A percentile compares a stretch with the other conserved stretches of the same genome.
phyloP scores from a whole-genome alignment of 305 asterid species.

The Solanum hybrid region DNA sequence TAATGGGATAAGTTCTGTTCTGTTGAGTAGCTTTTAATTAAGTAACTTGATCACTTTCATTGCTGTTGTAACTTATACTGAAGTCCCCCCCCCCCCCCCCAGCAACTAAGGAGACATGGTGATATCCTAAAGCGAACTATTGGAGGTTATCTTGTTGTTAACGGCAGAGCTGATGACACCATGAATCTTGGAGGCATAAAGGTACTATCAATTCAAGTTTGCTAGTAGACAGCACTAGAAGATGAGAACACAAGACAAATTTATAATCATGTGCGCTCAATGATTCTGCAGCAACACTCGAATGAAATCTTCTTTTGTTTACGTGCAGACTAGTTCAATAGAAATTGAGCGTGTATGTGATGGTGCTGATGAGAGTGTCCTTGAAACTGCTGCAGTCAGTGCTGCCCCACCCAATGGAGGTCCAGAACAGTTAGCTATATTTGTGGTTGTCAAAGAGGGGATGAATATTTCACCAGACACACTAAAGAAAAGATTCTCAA shows the following conservation, averaged over 20 bases:
- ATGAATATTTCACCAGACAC: conserved; percentile 25
- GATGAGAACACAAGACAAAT: too few species aligned
- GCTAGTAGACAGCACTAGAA: not conserved
- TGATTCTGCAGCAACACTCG: too few species aligned
- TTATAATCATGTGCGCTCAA: too few species aligned
- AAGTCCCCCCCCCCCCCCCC: not conserved
- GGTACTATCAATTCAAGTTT: conserved; percentile 24
- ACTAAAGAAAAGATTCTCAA: conserved; percentile 51
- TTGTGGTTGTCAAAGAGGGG: conserved; percentile 68
- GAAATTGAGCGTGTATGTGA: conserved; percentile 84
- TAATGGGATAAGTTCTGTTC: not conserved
- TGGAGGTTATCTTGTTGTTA: conserved; percentile 63
- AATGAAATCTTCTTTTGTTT: not conserved
- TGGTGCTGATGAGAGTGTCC: conserved; percentile 55
- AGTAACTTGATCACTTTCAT: not conserved
- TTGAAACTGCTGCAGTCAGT: conserved; percentile 91
- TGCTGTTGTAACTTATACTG: not conserved
- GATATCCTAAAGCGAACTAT: conserved; percentile 67
- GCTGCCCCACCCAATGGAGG: conserved; percentile 69
- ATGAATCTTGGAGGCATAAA: conserved; percentile 97
- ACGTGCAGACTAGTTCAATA: conserved; percentile 72
- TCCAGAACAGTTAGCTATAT: conserved; percentile 66
- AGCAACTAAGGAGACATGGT: conserved; percentile 94
- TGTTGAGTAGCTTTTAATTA: not conserved
- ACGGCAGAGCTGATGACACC: conserved; percentile 95